Evolutionary conservation across 768 basidiomycete genomes (phyloP).

Genomic region (Naganishia randhawae): DNA sequence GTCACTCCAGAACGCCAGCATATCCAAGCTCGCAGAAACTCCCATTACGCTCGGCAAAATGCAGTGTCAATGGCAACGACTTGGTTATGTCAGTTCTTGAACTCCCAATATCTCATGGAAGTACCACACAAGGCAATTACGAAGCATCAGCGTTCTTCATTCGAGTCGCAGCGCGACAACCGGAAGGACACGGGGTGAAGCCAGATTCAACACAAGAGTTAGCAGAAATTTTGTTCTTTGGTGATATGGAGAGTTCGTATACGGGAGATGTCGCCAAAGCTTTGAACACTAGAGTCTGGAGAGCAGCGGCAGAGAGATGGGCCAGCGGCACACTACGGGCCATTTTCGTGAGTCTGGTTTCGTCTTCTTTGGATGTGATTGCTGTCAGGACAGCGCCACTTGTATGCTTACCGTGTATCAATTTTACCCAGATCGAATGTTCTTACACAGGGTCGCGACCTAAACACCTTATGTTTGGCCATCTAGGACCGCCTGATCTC

Average conservation of each 20-base stretch:
- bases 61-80: constrained; percentile 46
- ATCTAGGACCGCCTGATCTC: constrained; percentile 76
- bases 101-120: constrained; percentile 71
- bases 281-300: constrained; percentile 71
- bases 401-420: background rate
- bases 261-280: constrained; percentile 32
- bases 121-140: constrained; percentile 57
- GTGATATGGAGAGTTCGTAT: constrained; percentile 72
- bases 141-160: constrained; percentile 82
- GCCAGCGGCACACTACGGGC: constrained; percentile 60
- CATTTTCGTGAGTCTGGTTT: constrained; percentile 67
- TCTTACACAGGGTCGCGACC: constrained; percentile 74
- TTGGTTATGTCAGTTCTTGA: constrained; percentile 55
- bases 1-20: background rate
- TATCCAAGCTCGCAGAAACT: constrained; percentile 53
- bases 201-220: background rate
- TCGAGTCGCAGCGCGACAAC: constrained; percentile 54
- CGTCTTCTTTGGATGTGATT: background rate
- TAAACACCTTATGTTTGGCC: constrained; percentile 71
- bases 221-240: constrained; percentile 83
- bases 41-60: constrained; percentile 42
- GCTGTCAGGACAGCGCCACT: background rate
- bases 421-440: constrained; percentile 61
- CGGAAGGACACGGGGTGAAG: background rate
- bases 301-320: constrained; percentile 70